These are phyloP conservation scores for Aspergillus felis DNA, from an alignment of 2,329 filamentous ascomycete species.

Conservation along the genomic window DNA sequence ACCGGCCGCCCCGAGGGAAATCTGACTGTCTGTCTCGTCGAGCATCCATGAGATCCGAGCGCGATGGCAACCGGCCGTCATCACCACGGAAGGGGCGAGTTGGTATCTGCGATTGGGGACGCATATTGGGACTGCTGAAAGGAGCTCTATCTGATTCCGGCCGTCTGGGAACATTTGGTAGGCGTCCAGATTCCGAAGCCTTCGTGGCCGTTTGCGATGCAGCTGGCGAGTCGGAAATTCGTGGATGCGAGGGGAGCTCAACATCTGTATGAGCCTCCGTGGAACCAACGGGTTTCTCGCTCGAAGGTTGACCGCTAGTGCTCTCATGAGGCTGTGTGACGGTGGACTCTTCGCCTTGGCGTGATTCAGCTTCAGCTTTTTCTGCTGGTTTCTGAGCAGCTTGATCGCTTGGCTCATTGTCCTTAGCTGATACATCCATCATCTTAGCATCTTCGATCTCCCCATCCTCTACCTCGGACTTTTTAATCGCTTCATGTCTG, in stretches of 20 bases:
- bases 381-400: conserved; percentile 13
- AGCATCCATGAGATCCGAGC: conserved; percentile 37
- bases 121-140: conserved; percentile 20
- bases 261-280: conserved; percentile 11
- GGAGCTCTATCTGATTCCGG: conserved; percentile 35
- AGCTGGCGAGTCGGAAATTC: conserved; percentile 15
- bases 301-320: conserved; percentile 3
- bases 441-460: conserved; percentile 46
- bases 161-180: conserved; percentile 34
- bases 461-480: conserved; percentile 41
- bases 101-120: conserved; percentile 35
- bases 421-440: conserved; percentile 26
- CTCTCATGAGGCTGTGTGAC: conserved; percentile 5
- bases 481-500: conserved; percentile 23
- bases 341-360: conserved; percentile 9
- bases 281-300: conserved; percentile 8
- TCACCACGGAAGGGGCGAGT: conserved; percentile 34
- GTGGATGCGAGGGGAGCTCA: conserved; percentile 12
- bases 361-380: conserved; percentile 6
- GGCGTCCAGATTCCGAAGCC: conserved; percentile 25
- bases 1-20: conserved; percentile 32
- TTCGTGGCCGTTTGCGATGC: conserved; percentile 25
- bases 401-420: conserved; percentile 4
- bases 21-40: conserved; percentile 38
- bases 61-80: conserved; percentile 35